phyloP scores from a whole-genome alignment of 2,329 filamentous ascomycete species.

The Paracamarosporium sp. region DNA sequence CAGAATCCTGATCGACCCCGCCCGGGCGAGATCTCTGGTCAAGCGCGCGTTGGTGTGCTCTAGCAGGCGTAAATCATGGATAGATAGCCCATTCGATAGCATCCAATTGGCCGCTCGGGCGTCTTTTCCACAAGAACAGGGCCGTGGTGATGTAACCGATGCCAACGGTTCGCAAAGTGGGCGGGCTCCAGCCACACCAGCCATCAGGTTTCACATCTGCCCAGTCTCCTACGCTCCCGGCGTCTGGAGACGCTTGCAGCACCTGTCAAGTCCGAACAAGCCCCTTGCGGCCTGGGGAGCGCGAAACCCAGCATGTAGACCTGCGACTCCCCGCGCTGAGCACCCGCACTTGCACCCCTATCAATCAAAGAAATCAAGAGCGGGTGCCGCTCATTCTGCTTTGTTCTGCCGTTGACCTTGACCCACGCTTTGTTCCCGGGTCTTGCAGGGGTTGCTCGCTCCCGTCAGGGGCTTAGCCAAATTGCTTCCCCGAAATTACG shows the following conservation, averaged over 20 bases:
- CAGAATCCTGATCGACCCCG: not conserved
- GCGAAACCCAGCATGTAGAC: conserved; percentile 1
- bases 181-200: conserved; percentile 37
- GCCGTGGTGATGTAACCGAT: conserved; percentile 35
- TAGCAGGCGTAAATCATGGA: not conserved
- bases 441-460: conserved; percentile 22
- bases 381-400: not conserved
- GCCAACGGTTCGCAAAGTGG: conserved; percentile 12
- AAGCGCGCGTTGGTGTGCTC: not conserved
- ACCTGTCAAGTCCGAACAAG: conserved; percentile 10
- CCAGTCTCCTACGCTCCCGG: conserved; percentile 27
- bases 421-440: conserved; percentile 8
- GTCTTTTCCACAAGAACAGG: not conserved
- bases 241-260: conserved; percentile 24
- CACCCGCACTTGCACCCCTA: conserved; percentile 1
- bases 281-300: conserved; percentile 9
- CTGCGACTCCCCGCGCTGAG: not conserved
- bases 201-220: conserved; percentile 30
- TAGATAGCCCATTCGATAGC: not conserved
- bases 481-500: conserved; percentile 39
- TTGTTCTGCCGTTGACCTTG: conserved; percentile 12
- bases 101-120: conserved; percentile 9
- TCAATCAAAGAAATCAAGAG: not conserved
- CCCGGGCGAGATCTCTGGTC: not conserved
- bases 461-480: conserved; percentile 37